Conservation (phyloP, 208 protist species). For the Chromosphaera perkinsii region DNA sequence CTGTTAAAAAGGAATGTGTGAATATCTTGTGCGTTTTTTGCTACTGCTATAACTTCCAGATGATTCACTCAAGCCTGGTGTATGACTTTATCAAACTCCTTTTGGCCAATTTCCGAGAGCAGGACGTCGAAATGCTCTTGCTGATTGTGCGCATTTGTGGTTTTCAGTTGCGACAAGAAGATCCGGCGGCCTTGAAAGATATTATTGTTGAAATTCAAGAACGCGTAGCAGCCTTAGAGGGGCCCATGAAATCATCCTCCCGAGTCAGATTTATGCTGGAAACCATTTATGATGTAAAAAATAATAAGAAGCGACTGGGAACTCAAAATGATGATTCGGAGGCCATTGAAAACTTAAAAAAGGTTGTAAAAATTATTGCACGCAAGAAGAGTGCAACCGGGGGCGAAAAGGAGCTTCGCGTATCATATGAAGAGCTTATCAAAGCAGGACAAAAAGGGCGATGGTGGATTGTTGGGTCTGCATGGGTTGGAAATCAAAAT, state of each 20-base stretch:
- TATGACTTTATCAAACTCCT: constrained; percentile 10
- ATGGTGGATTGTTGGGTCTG: constrained; percentile 33
- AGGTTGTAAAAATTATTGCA: too few species aligned
- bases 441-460: constrained; percentile 4
- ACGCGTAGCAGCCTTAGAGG: neutral
- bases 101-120: neutral
- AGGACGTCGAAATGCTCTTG: constrained; percentile 23
- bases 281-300: constrained; percentile 14
- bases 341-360: too few species aligned
- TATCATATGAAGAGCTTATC: constrained; percentile 16
- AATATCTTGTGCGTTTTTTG: neutral
- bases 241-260: neutral
- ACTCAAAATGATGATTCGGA: neutral
- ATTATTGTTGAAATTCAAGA: constrained; percentile 14
- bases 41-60: neutral
- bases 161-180: neutral
- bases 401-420: neutral
- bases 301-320: constrained; percentile 5
- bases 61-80: constrained; percentile 10
- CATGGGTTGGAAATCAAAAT: constrained; percentile 16
- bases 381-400: neutral
- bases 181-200: constrained; percentile 15
- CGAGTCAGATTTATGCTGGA: constrained; percentile 31
- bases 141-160: constrained; percentile 6
- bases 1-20: neutral